Base-by-base conservation (phyloP, 257 asterid genomes). In the Thymus quinquecostatus region DNA sequence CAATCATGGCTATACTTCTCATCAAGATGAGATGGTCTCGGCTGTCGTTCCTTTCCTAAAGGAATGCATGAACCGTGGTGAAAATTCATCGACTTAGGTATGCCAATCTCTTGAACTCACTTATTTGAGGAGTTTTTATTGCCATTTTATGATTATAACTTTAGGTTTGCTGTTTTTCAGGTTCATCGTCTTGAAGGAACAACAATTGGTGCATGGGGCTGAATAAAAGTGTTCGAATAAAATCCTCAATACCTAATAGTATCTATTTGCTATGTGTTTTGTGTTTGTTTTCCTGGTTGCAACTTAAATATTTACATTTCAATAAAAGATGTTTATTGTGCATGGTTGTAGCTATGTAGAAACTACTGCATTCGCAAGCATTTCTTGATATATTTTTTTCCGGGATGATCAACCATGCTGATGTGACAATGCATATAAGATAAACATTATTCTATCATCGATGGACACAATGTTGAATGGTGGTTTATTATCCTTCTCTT, bases 11-110 rank as follows among this genome's bases (percentile, higher is more conserved):
- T 92, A 80, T 57, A 43, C 84, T 56, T 70, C 82, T 27, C 96
- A 88, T 75, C 92, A 82, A 73, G 82, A 73, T 68, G 88, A 88
- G 67, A 60, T 92, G 44, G 60, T 62, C 10, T 64, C 86, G 3
- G 69, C 75, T 6, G 79, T 88, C 44, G 36, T 86, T 84, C 88
- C 94, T 77, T 89, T 89, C 80, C 65, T 89, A 12, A 87, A 79
- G 81, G 89, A 82, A 69, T 79, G 85, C 70, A 27, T 82, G 53
- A 80, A 77, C 44, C 76, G 75, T 67, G 73, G n/a, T 44, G 64
- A 76, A 62, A 13, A 55, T 36, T 65, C 43, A 49, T 43, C 77
- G 34, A 63, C 43, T 29, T 69, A 69, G 80, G 77, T 71, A 4
- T 36, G 65, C 56, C 58, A 8, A 11, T 69, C 57, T 54, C 67